phyloP scores from a whole-genome alignment of 352 stramenopile species.

The Sclerospora graminicola region DNA sequence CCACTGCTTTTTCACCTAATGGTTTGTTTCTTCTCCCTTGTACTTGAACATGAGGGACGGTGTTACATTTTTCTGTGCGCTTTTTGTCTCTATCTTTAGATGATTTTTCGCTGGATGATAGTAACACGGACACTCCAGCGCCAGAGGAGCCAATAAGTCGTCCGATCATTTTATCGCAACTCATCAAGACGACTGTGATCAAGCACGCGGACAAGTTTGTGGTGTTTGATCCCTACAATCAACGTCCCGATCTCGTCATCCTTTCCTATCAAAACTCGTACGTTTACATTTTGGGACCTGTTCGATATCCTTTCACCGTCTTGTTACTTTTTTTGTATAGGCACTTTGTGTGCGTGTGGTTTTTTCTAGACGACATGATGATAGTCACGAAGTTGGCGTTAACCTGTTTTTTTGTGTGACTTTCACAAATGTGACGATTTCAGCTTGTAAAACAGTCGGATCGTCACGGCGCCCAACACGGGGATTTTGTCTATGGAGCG shows the following conservation, averaged over 20 bases:
- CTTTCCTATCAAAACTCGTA: slow-evolving; percentile 90
- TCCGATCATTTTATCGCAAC: slow-evolving; percentile 47
- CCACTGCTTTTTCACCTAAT: slow-evolving; percentile 25
- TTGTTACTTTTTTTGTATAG: slow-evolving; percentile 1
- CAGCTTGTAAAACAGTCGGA: slow-evolving; percentile 92
- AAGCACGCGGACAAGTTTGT: slow-evolving; percentile 60
- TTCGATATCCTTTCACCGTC: slow-evolving; percentile 74
- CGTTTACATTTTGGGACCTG: slow-evolving; percentile 91
- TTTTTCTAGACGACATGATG: no score
- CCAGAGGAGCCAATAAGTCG: slow-evolving; percentile 15
- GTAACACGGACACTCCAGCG: slow-evolving; percentile 3
- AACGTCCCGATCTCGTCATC: slow-evolving; percentile 65
- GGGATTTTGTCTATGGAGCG: slow-evolving; percentile 90
- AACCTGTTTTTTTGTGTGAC: slow-evolving; percentile 26
- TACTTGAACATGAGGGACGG: no score
- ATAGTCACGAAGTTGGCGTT: slow-evolving; percentile 36
- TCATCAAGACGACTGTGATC: slow-evolving; percentile 71
- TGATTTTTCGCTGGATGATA: slow-evolving; percentile 33
- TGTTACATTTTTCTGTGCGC: background rate
- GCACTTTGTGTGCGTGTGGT: background rate
- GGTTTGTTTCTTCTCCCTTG: slow-evolving; percentile 9
- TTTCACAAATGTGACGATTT: slow-evolving; percentile 85
- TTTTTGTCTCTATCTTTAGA: slow-evolving; percentile 14
- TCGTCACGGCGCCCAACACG: slow-evolving; percentile 91
- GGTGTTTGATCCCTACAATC: slow-evolving; percentile 15